phyloP scores from a whole-genome alignment of 164 flowering plant genomes.

The Liriodendron chinense region DNA sequence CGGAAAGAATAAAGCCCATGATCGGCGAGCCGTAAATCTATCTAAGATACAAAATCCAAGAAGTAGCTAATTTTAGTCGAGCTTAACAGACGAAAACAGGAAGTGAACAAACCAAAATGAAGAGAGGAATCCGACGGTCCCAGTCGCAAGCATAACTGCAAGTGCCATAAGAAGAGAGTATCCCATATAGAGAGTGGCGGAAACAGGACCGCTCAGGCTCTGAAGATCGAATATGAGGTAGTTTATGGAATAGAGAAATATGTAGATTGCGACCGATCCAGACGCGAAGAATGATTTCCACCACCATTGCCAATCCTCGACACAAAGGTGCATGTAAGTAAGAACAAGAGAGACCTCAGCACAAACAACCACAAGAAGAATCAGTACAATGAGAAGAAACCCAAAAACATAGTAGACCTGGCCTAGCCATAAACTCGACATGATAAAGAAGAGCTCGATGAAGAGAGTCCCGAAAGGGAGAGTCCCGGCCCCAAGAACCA shows the following conservation, averaged over 20 bases:
- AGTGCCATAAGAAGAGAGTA: constrained; percentile 15
- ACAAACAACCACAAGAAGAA: constrained; percentile 12
- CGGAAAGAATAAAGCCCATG: not conserved
- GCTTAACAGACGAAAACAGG: constrained; percentile 12
- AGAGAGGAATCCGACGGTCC: constrained; percentile 17
- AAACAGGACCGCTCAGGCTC: constrained; percentile 17
- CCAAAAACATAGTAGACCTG: constrained; percentile 15
- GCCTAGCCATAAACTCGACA: constrained; percentile 22
- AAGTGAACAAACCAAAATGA: constrained; percentile 20
- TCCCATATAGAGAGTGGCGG: constrained; percentile 15
- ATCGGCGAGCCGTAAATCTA: not conserved
- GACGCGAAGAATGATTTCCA: constrained; percentile 23
- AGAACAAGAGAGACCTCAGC: constrained; percentile 19
- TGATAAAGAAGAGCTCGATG: constrained; percentile 19
- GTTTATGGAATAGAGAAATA: constrained; percentile 15
- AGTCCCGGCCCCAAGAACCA: constrained; percentile 15
- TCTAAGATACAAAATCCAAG: not conserved
- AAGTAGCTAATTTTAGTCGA: constrained; percentile 1
- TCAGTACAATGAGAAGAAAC: constrained; percentile 13
- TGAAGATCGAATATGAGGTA: constrained; percentile 15
- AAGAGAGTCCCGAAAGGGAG: constrained; percentile 12
- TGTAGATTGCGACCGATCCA: constrained; percentile 19
- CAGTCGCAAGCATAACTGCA: constrained; percentile 18
- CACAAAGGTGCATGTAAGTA: constrained; percentile 17
- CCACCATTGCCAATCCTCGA: constrained; percentile 23